Conservation (phyloP, 306 rosid genomes). For the Prinsepia uniflora region DNA sequence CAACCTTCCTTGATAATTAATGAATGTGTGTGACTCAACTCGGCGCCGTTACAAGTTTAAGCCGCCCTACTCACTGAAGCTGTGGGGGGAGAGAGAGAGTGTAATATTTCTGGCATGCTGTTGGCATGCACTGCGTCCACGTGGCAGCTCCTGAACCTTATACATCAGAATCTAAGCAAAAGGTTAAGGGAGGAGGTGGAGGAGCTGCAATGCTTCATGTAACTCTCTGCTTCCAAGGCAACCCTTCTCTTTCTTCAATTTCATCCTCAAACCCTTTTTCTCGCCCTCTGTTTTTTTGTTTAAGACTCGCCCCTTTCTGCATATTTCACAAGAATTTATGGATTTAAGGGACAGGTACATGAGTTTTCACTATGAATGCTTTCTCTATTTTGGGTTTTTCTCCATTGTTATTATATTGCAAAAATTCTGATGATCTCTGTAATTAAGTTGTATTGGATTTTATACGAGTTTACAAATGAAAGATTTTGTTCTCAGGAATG, state of each 20-base stretch:
- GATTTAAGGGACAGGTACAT: constrained; percentile 35
- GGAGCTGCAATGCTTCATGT: constrained; percentile 18
- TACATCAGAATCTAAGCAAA: constrained; percentile 30
- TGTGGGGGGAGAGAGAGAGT: neutral
- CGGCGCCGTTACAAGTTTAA: neutral
- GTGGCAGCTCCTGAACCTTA: constrained; percentile 59
- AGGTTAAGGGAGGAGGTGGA: neutral
- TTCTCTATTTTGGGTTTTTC: constrained; percentile 11
- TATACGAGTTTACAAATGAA: too few relatives aligned
- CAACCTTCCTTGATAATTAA: neutral
- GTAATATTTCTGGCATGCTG: neutral
- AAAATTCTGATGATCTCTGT: neutral
- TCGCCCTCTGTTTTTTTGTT: neutral
- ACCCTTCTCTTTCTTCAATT: neutral
- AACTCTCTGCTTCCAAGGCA: constrained; percentile 30
- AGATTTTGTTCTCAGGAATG: neutral
- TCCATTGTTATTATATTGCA: neutral
- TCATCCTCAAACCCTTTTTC: constrained; percentile 4
- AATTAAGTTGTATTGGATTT: too few relatives aligned
- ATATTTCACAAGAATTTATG: constrained; percentile 1
- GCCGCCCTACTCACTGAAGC: neutral
- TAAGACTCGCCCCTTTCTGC: neutral
- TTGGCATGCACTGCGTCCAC: constrained; percentile 46
- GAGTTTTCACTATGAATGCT: constrained; percentile 21
- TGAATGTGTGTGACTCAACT: neutral